Evolutionary conservation across 129 eudicot genomes (phyloP), one percentile per base, ranked within the genome.

Genomic region (Solidago caesia): DNA sequence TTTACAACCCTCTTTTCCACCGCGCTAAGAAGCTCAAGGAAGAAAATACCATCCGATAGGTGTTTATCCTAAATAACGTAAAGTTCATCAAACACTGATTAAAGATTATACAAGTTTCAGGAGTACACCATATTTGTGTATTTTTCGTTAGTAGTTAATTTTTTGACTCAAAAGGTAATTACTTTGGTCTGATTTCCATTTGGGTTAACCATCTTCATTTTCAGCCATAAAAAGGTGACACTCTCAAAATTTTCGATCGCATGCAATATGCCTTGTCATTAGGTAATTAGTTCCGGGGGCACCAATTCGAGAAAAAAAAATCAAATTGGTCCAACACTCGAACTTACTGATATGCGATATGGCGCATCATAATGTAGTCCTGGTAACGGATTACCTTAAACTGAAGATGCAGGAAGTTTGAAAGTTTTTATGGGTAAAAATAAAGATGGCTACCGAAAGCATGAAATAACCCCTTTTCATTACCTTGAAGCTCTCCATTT

Each of bases 401-500:
- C 39, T 33, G 39, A 33, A 33, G 39, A 33, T 33, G 39, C 39
- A 33, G 39, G 0, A 0, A 33, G 39, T 33, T 33, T 33, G 39
- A 33, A 2, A 2, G 3, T 1, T 33, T 33, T 33, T 33, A 33
- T 3, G 3, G 39, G 39, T 33, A 33, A 33, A 33, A 33, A 1
- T 33, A 33, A 33, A 33, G 39, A 33, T 33, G 39, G 39, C 39
- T 33, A 33, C 3, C 39, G 39, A 33, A 33, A 33, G 39, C 39
- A 33, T 33, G 39, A 1, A 33, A 33, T 33, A 33, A 33, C 1
- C 39, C 39, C 39, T 33, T 33, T 33, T 33, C 39, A 33, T 68
- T 64, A 90, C 98, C 96, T 93, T 93, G 57, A 93, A 93, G 87
- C 96, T 90, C 14, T 93, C 98, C 85, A 90, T 93, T 59, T 82